A percentile compares a stretch with the other conserved stretches of the same genome.
These are phyloP conservation scores for Podaxis mareebaensis DNA, from an alignment of 768 basidiomycete genomes.

Conservation along the genomic window DNA sequence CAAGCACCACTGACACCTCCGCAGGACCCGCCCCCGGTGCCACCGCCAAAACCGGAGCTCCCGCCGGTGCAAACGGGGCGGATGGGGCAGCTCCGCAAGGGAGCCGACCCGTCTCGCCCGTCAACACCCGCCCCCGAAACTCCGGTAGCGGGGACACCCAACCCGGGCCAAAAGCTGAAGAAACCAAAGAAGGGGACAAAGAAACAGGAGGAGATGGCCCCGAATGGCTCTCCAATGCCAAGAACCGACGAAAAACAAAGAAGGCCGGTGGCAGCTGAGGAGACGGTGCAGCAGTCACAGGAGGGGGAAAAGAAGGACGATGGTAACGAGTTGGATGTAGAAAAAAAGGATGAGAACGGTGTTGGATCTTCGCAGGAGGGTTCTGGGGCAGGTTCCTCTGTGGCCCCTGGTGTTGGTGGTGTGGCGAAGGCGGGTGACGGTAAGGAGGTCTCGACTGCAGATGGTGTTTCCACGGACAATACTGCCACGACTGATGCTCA, in stretches of 20 bases:
- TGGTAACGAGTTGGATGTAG: slow-evolving; percentile 9
- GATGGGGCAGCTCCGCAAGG: not conserved
- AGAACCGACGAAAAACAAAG: slow-evolving; percentile 12
- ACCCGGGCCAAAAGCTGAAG: not conserved
- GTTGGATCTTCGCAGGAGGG: slow-evolving; percentile 11
- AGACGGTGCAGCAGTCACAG: not conserved
- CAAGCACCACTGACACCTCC: slow-evolving; percentile 14
- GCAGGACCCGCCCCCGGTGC: slow-evolving; percentile 9
- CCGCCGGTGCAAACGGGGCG: slow-evolving; percentile 11
- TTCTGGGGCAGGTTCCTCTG: slow-evolving; percentile 10
- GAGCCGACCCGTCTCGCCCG: slow-evolving; percentile 13
- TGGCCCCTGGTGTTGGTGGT: not conserved
- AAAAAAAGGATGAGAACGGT: slow-evolving; percentile 16
- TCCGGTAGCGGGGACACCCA: slow-evolving; percentile 1
- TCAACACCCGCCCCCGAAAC: slow-evolving; percentile 10
- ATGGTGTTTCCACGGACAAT: slow-evolving; percentile 7
- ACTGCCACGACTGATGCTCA: slow-evolving; percentile 1
- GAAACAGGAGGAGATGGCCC: slow-evolving; percentile 15
- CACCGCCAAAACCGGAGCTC: slow-evolving; percentile 16
- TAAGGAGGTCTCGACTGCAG: slow-evolving; percentile 6
- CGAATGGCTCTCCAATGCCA: slow-evolving; percentile 4
- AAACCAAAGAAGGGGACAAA: slow-evolving; percentile 12
- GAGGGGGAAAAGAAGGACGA: not conserved
- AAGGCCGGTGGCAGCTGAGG: not conserved
- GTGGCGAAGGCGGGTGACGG: not conserved